Base-by-base conservation (phyloP, 805 yeast genomes). In the Kodamaea nitidulidarum region DNA sequence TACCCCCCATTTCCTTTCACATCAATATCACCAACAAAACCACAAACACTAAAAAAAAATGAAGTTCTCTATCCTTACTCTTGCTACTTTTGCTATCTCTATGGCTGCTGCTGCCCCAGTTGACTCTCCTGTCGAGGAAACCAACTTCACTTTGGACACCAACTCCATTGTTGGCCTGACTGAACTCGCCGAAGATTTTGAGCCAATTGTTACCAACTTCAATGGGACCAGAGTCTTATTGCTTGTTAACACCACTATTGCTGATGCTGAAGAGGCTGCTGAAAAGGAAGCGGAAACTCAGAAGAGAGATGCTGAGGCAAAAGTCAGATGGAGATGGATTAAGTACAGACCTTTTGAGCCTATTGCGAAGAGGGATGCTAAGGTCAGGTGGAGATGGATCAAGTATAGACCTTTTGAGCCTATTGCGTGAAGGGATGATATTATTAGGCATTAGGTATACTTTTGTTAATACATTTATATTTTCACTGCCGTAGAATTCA, bases 311-410 rank as follows among this genome's bases (percentile, higher is more conserved):
- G 28, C 28, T 20, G 22, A 20, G 5, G 22, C 22, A 6, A 20
- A 20, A 8, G 22, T 20, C 22, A 5, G 22, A 20, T 8, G 22
- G 22, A 20, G 22, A 20, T 20, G 8, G 22, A 20, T 20, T 8
- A 5, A 20, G 22, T 6, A 20, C 22, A 20, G 22, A 20, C 22
- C 15, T 5, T 15, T 12, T 27, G 15, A 27, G 8, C 15, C 15
- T 15, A 27, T 20, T 20, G 5, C 22, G 5, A 6, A 20, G 22
- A 20, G n/a, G n/a, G n/a, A 5, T 7, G 60, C 45, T 54, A 11
- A 25, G 14, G n/a, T n/a, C 22, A 5, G 22, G 8, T 8, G 22
- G 22, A 20, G 22, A 20, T 20, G 8, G 22, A 20, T 20, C 22
- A 5, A 20, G 22, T 6, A 20, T 8, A 20, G 22, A 20, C 22